Evolutionary conservation across 148 eudicot genomes (phyloP).

Genomic region (Fallopia convolvulus): DNA sequence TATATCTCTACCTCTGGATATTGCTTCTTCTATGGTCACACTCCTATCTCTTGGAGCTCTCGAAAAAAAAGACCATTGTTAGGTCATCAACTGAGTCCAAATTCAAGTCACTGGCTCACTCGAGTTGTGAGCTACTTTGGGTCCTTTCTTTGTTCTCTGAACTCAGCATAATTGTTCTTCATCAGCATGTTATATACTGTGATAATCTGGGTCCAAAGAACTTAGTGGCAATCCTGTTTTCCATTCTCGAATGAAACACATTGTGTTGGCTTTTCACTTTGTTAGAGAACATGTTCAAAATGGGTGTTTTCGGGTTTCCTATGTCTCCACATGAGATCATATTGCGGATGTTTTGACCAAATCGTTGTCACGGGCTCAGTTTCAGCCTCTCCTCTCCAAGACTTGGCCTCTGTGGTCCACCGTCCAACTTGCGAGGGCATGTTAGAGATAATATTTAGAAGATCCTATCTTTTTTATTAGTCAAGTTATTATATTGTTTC

Average conservation of each 20-base stretch:
- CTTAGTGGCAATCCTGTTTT: background rate
- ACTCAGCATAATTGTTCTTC: background rate
- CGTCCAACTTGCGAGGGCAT: too few relatives aligned
- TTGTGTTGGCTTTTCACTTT: background rate
- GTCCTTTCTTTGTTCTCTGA: background rate
- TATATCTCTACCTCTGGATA: background rate
- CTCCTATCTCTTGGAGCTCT: background rate
- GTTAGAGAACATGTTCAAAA: background rate
- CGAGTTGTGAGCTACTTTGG: background rate
- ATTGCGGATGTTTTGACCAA: too few relatives aligned
- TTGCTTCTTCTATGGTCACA: background rate
- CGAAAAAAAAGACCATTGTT: too few relatives aligned
- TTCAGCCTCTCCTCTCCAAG: too few relatives aligned
- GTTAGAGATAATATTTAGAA: too few relatives aligned
- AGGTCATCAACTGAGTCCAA: background rate
- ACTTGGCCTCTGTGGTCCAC: too few relatives aligned
- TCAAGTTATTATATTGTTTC: too few relatives aligned
- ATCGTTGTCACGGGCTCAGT: too few relatives aligned
- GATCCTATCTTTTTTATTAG: too few relatives aligned
- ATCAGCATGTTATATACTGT: background rate
- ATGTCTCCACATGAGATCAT: too few relatives aligned
- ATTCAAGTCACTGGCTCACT: background rate
- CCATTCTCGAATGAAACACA: background rate
- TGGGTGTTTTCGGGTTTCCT: too few relatives aligned
- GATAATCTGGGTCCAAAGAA: background rate